These are phyloP conservation scores for Mycena rebaudengoi DNA, from an alignment of 768 basidiomycete species.

Conservation along the genomic window DNA sequence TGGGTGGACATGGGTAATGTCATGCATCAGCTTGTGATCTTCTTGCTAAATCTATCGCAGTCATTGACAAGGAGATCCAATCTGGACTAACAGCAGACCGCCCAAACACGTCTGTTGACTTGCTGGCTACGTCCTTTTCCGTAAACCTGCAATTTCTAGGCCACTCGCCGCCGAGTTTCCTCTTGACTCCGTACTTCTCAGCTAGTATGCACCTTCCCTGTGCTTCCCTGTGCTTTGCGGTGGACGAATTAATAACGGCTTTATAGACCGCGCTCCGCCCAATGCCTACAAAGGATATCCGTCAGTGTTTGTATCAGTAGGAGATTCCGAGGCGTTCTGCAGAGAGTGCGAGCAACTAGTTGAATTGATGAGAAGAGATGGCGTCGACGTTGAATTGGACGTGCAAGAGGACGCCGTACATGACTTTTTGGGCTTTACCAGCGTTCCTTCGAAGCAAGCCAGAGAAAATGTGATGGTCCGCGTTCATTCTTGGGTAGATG, in stretches of 20 bases:
- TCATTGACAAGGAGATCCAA: conserved; percentile 25
- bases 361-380: conserved; percentile 26
- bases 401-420: conserved; percentile 33
- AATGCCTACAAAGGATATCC: conserved; percentile 29
- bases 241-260: background rate
- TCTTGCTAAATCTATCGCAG: background rate
- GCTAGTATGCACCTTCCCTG: conserved; percentile 17
- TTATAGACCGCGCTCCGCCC: conserved; percentile 24
- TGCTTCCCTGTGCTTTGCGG: background rate
- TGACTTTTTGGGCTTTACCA: conserved; percentile 29
- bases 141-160: conserved; percentile 29
- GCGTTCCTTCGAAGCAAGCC: conserved; percentile 20
- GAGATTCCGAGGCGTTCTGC: conserved; percentile 28
- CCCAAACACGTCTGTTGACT: conserved; percentile 25
- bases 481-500: conserved; percentile 4
- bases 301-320: conserved; percentile 30
- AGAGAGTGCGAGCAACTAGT: conserved; percentile 29
- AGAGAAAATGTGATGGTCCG: conserved; percentile 11
- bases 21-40: background rate
- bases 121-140: conserved; percentile 24
- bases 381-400: conserved; percentile 30
- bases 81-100: conserved; percentile 6
- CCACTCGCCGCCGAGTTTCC: conserved; percentile 23
- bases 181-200: conserved; percentile 26
- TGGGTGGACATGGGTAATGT: conserved; percentile 30